Base-by-base conservation (phyloP, 352 stramenopile genomes). In the Phytophthora syringae region DNA sequence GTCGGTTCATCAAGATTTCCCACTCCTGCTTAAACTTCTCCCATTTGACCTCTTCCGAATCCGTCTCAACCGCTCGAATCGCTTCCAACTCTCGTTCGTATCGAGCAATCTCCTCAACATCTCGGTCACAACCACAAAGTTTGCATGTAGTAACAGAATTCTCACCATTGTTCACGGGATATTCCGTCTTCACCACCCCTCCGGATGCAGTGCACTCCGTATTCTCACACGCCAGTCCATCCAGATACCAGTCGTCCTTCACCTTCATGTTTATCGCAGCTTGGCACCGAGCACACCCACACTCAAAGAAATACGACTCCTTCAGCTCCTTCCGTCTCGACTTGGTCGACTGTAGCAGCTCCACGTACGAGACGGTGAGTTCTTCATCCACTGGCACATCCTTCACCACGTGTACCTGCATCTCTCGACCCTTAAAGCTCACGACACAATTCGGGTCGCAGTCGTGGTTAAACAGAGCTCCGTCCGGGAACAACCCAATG, bases 401-500 rank as follows among this genome's bases (percentile, higher is more conserved):
- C 43, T 67, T 70, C 22, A 94, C 70, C 5, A 79, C 60, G 9
- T 78, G 80, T 5, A 94, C 76, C 13, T 56, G 11, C 63, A 91
- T 79, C 32, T 84, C 50, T 30, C 67, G 70, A 10, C 62, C 64
- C 4, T 70, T 47, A 45, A 92, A 93, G 47, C 77, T 90, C 56
- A 90, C 79, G 40, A 93, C 56, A 57, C 86, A 93, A 45, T 92
- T 94, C 2, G 86, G 86, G 1, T 62, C 63, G 32, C 86, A 94
- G 59, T 83, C 82, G 53, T 94, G 86, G 69, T 94, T 94, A 24
- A 92, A 85, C 28, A 93, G 66, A 36, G 86, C 77, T 27, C 80
- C 81, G 7, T 82, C 30, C 0, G 80, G 80, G 55, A 87, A 93
- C 44, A 94, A 54, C 0, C 84, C 86, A 49, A 94, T 79, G 25